Base-by-base conservation (phyloP, 176 grass and related monocot genomes). In the Juncus effusus region DNA sequence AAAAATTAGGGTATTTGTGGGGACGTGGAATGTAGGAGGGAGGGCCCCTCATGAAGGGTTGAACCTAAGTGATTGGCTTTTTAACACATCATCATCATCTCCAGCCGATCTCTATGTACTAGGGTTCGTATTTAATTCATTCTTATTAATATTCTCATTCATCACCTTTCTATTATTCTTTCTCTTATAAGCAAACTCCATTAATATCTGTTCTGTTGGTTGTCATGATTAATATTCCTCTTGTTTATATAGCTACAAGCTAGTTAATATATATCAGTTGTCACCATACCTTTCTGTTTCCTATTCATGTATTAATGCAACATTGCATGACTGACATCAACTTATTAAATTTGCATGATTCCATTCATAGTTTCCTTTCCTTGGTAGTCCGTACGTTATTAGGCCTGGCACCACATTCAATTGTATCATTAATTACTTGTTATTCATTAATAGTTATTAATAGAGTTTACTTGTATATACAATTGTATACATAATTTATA, bases 11-110 rank as follows among this genome's bases (percentile, higher is more conserved):
- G 58, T 89, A 59, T 74, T 86, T 42, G 82, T 92, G 36, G 93
- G 88, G 60, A 97, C 93, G 45, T 97, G 93, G 93, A 97, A 97
- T 67, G 88, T 97, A 8, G 93, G 87, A 64, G 93, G 93, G 13
- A 59, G 82, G 44, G 38, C 85, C 0, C 85, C 93, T 3, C 77
- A 81, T 7, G 60, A 52, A 64, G 82, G 67, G 38, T 60, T 89
- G n/a, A 62, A 78, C 74, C 67, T 97, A 52, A 72, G 69, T 0
- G 83, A 84, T 14, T 97, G 93, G 93, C 82, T 97, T 19, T 38
- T 73, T 51, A 62, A 60, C 67, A 16, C 69, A 61, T 42, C 71
- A 44, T 12, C 61, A 16, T 64, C 86, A 67, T 80, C 71, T 3
- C 72, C 79, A 13, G 73, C 84, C 64, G 82, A 92, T 79, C 47